These are phyloP conservation scores for Babesia sp. DNA, from an alignment of 169 alveolate species.

Conservation along the genomic window DNA sequence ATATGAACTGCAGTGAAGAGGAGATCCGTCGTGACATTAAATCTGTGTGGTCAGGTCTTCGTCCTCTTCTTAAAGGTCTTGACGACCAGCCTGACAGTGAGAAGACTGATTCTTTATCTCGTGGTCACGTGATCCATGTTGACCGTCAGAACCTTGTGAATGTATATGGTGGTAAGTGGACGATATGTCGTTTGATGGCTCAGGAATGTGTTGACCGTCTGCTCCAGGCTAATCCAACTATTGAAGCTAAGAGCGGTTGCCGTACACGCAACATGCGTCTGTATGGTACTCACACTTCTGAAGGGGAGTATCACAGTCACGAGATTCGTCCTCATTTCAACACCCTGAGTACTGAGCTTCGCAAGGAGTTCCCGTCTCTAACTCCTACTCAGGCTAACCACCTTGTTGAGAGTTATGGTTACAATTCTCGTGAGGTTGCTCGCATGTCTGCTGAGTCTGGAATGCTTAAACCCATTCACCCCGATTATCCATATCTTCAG, in stretches of 20 bases:
- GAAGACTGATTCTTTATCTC: conserved; percentile 81
- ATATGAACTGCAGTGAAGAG: conserved; percentile 66
- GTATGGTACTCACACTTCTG: conserved; percentile 63
- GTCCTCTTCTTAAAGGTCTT: conserved; percentile 43
- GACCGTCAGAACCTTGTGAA: conserved; percentile 84
- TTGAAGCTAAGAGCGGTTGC: conserved; percentile 69
- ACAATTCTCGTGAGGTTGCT: conserved; percentile 73
- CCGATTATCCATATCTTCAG: conserved; percentile 68
- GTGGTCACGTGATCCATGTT: conserved; percentile 89
- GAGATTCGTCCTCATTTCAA: conserved; percentile 72
- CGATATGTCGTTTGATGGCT: conserved; percentile 92
- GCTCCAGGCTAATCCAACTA: conserved; percentile 44
- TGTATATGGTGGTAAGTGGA: conserved; percentile 95
- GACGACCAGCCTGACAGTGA: conserved; percentile 46
- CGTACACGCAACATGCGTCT: conserved; percentile 70
- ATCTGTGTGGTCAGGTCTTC: conserved; percentile 49
- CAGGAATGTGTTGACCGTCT: conserved; percentile 79
- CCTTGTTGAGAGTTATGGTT: conserved; percentile 77
- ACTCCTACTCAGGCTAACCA: conserved; percentile 68
- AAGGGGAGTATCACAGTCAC: conserved; percentile 61
- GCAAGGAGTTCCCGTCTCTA: conserved; percentile 49
- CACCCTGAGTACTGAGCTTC: conserved; percentile 59
- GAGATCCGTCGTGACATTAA: conserved; percentile 64
- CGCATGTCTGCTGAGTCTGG: conserved; percentile 63
- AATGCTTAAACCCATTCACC: conserved; percentile 66